A percentile compares a stretch with the other conserved stretches of the same genome.
phyloP scores from a whole-genome alignment of 78 protist genomes.

The Emiliania huxleyi region DNA sequence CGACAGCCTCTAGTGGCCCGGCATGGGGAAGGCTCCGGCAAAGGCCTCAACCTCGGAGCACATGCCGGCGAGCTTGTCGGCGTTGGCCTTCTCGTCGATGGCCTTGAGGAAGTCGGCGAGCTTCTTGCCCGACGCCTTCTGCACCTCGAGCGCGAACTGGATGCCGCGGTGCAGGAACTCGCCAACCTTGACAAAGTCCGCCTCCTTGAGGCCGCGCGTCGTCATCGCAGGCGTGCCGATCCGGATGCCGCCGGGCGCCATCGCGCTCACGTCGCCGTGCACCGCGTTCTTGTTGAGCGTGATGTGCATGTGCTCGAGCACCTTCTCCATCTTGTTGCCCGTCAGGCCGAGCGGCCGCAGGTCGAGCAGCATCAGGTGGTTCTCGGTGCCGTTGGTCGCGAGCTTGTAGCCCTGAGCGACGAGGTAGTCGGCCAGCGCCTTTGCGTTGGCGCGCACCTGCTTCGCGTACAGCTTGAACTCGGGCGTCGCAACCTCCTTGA shows the following conservation, averaged over 20 bases:
- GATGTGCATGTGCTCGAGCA: conserved; percentile 82
- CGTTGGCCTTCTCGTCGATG: not conserved
- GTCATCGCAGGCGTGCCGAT: conserved; percentile 94
- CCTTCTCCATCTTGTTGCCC: conserved; percentile 42
- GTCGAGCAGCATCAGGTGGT: conserved; percentile 79
- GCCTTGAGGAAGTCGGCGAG: conserved; percentile 73
- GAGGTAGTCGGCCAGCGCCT: not conserved
- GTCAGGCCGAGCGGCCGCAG: conserved; percentile 51
- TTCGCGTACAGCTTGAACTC: conserved; percentile 73
- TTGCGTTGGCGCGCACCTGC: conserved; percentile 55
- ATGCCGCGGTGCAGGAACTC: conserved; percentile 80
- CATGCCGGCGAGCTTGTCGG: conserved; percentile 11
- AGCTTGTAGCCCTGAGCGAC: conserved; percentile 58
- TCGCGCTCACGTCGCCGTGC: conserved; percentile 89
- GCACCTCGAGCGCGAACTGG: conserved; percentile 71
- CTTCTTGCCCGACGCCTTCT: conserved; percentile 17
- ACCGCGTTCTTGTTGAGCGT: conserved; percentile 97
- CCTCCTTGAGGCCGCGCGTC: conserved; percentile 89
- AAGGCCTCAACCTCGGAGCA: conserved; percentile 71
- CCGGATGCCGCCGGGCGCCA: conserved; percentile 96
- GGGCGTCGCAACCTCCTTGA: conserved; percentile 52
- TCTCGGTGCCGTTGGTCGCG: conserved; percentile 72
- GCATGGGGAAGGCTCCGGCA: conserved; percentile 78
- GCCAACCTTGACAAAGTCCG: conserved; percentile 83
- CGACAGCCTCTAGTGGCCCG: no score